phyloP scores from a whole-genome alignment of 768 basidiomycete genomes.

The Leucosporidium yakuticum region DNA sequence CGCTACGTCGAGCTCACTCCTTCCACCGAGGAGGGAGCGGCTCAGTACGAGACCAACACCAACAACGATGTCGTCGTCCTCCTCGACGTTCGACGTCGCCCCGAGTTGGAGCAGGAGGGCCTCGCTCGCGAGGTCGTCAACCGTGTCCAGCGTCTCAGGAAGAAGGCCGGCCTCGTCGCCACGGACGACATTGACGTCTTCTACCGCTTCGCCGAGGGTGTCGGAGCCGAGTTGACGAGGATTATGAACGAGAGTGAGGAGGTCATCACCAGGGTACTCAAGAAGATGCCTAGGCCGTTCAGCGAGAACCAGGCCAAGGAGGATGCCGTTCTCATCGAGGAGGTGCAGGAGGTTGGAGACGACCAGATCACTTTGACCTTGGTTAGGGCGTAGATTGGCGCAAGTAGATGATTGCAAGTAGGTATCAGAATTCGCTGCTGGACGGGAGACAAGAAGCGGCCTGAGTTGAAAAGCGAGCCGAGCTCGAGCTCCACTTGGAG shows the following conservation, averaged over 20 bases:
- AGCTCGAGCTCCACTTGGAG: no score
- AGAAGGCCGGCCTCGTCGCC: conserved; percentile 89
- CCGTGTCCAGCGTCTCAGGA: conserved; percentile 87
- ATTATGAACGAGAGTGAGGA: conserved; percentile 49
- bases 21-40: conserved; percentile 52
- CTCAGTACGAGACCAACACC: conserved; percentile 64
- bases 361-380: conserved; percentile 32
- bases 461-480: no score
- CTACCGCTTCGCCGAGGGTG: conserved; percentile 70
- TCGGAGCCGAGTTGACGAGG: conserved; percentile 61
- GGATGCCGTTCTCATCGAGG: conserved; percentile 26
- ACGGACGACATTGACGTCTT: conserved; percentile 89
- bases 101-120: conserved; percentile 81
- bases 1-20: conserved; percentile 78
- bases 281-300: conserved; percentile 31
- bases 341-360: conserved; percentile 34
- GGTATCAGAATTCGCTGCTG: no score
- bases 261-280: conserved; percentile 34
- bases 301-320: conserved; percentile 10
- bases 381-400: conserved; percentile 8
- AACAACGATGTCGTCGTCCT: conserved; percentile 93
- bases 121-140: conserved; percentile 83
- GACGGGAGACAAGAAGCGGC: no score
- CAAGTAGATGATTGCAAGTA: no score
- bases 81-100: conserved; percentile 79